A percentile compares a stretch with the other conserved stretches of the same genome.
These are phyloP conservation scores for Gloeopeniophorella convolvens DNA, from an alignment of 768 basidiomycete species.

Conservation along the genomic window DNA sequence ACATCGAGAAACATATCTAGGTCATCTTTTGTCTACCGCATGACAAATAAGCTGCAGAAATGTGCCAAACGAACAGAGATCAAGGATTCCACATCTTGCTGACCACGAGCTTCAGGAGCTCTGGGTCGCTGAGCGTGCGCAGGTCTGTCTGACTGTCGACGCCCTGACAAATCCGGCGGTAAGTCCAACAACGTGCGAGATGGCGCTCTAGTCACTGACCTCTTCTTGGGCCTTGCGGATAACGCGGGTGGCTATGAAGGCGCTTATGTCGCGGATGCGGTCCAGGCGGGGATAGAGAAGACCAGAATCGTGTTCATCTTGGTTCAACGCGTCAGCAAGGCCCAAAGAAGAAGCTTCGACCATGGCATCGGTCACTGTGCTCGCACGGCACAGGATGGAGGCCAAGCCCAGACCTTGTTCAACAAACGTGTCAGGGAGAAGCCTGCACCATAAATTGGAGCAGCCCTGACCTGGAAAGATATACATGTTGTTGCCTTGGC, in stretches of 20 bases:
- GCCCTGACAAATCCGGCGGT: conserved; percentile 20
- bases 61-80: not conserved
- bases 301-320: conserved; percentile 56
- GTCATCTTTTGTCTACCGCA: conserved; percentile 6
- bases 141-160: conserved; percentile 33
- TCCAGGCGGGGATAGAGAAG: conserved; percentile 81
- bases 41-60: not conserved
- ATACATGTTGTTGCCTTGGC: conserved; percentile 96
- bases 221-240: conserved; percentile 77
- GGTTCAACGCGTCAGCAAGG: conserved; percentile 64
- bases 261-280: conserved; percentile 82
- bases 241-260: conserved; percentile 63
- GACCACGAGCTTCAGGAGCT: conserved; percentile 48
- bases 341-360: conserved; percentile 84
- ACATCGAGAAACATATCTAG: conserved; percentile 1
- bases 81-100: conserved; percentile 70
- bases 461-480: conserved; percentile 54
- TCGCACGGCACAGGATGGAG: conserved; percentile 62
- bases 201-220: conserved; percentile 38
- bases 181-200: conserved; percentile 1
- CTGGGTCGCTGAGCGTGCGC: conserved; percentile 48
- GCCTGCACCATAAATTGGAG: not conserved
- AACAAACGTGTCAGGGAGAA: conserved; percentile 5
- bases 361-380: conserved; percentile 76
- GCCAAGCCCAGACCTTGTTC: conserved; percentile 66